These are phyloP conservation scores for Pichia kluyveri DNA, from an alignment of 805 yeast genomes.

Conservation along the genomic window DNA sequence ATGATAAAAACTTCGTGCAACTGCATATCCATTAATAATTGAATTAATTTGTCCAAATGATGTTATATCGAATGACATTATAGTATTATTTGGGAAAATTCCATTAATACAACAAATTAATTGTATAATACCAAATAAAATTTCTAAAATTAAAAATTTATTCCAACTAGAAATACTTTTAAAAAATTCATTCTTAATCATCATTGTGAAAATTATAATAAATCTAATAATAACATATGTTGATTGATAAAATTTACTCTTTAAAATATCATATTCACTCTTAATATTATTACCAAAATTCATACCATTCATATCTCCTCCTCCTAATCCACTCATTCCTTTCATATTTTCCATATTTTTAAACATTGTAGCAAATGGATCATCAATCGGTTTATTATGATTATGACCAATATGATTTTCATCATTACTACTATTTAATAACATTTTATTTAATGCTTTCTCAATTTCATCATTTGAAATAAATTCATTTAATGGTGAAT, in stretches of 20 bases:
- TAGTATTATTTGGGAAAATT: conserved; percentile 6
- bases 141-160: conserved; percentile 1
- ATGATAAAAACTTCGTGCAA: conserved; percentile 3
- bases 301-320: no score
- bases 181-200: background rate
- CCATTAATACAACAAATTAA: background rate
- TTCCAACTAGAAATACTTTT: background rate
- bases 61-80: conserved; percentile 7
- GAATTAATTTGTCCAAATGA: conserved; percentile 5
- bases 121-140: background rate
- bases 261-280: background rate
- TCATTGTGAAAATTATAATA: background rate
- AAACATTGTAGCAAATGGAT: conserved; percentile 14
- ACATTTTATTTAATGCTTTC: conserved; percentile 2
- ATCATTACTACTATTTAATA: background rate
- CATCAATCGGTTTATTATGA: conserved; percentile 2
- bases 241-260: conserved; percentile 1
- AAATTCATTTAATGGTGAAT: conserved; percentile 5
- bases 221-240: conserved; percentile 1
- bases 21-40: background rate
- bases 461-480: conserved; percentile 3
- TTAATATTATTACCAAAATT: background rate
- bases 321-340: background rate
- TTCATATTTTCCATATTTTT: background rate
- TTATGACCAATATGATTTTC: background rate